These are phyloP conservation scores for Diaporthe sp. DNA, from an alignment of 2,329 filamentous ascomycete genomes.

Conservation along the genomic window DNA sequence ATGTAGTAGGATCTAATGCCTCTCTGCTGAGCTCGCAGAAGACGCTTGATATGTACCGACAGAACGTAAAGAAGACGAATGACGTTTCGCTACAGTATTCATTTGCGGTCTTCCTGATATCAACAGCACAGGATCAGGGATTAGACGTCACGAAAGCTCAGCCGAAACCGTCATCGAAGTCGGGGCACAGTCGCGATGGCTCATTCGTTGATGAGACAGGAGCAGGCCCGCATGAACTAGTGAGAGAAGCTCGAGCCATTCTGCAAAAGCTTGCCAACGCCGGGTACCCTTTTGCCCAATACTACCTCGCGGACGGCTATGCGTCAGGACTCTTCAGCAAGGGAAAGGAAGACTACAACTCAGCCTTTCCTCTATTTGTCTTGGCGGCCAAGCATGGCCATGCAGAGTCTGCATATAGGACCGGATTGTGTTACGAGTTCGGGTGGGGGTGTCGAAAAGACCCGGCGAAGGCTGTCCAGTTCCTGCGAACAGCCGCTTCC, in stretches of 20 bases:
- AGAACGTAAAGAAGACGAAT: slow-evolving; percentile 97
- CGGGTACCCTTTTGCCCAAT: slow-evolving; percentile 96
- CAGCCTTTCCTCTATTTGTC: slow-evolving; percentile 92
- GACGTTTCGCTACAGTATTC: slow-evolving; percentile 93
- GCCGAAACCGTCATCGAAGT: slow-evolving; percentile 60
- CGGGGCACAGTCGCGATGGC: slow-evolving; percentile 60
- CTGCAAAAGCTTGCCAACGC: slow-evolving; percentile 87
- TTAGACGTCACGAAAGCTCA: slow-evolving; percentile 63
- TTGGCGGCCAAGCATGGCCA: slow-evolving; percentile 97
- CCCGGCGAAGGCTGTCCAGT: slow-evolving; percentile 91
- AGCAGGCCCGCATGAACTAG: slow-evolving; percentile 74
- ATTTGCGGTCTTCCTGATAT: slow-evolving; percentile 94
- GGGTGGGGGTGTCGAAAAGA: slow-evolving; percentile 96
- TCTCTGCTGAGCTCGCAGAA: slow-evolving; percentile 92
- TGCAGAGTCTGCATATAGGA: slow-evolving; percentile 93
- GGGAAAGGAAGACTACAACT: slow-evolving; percentile 90
- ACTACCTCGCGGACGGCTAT: slow-evolving; percentile 95
- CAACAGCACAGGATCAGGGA: slow-evolving; percentile 84
- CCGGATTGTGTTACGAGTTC: slow-evolving; percentile 96
- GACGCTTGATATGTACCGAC: slow-evolving; percentile 96
- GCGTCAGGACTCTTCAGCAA: slow-evolving; percentile 96
- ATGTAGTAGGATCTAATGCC: slow-evolving; percentile 87
- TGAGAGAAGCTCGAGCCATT: slow-evolving; percentile 90
- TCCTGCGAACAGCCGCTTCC: slow-evolving; percentile 88
- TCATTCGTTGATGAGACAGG: slow-evolving; percentile 60